Percentiles rank a stretch among this genome's conserved stretches.
phyloP scores from a whole-genome alignment of 2,329 filamentous ascomycete species.

The Talaromyces sp. region DNA sequence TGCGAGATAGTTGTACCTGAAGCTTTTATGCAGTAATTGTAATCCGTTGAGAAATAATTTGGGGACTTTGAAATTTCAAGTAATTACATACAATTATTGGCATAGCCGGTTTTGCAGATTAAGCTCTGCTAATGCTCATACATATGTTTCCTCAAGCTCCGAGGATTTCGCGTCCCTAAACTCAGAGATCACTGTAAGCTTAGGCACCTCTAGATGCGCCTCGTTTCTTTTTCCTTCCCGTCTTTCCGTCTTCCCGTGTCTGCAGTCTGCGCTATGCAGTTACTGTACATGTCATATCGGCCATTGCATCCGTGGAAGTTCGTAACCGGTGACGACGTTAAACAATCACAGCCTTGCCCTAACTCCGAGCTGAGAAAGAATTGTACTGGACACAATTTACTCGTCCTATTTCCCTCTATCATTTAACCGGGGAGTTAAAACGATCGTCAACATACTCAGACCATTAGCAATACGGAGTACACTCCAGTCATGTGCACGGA shows the following conservation, averaged over 20 bases:
- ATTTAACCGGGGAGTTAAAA: not conserved
- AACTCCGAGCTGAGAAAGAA: not conserved
- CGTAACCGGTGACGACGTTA: not conserved
- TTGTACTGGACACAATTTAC: not conserved
- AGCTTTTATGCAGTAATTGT: not conserved
- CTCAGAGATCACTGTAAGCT: not conserved
- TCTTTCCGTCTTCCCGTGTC: not conserved
- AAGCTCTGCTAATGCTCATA: not conserved
- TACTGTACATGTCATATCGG: not conserved
- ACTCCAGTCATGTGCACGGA: not conserved
- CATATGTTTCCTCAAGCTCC: not conserved
- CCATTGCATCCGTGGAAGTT: not conserved
- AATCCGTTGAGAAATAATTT: not conserved
- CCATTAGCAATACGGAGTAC: not conserved
- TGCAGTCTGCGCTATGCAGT: not conserved
- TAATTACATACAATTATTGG: not conserved
- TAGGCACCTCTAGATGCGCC: not conserved
- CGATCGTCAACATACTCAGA: not conserved
- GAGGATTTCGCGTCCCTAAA: not conserved
- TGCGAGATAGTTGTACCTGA: not conserved
- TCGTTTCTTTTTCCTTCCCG: not conserved
- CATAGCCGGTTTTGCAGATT: not conserved
- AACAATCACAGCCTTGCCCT: not conserved
- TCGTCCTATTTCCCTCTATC: not conserved
- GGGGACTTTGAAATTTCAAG: not conserved